Conservation (phyloP, 306 rosid species). For the Lotus japonicus region DNA sequence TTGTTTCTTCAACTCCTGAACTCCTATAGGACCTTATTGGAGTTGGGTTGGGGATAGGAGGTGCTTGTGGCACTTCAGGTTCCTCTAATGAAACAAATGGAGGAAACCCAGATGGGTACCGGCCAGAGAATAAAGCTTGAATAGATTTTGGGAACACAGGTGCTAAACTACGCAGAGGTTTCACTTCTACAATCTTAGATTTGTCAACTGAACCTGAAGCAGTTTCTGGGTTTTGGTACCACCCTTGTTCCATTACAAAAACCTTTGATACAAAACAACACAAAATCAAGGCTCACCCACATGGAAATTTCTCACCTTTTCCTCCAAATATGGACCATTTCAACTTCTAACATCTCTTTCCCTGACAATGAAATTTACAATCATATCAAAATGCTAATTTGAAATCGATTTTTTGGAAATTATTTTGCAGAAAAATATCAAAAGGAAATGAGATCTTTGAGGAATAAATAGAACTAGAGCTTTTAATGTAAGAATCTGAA, state of each 20-base stretch:
- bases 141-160: constrained; percentile 44
- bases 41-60: constrained; percentile 31
- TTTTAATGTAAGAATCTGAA: too few species aligned
- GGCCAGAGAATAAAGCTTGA: constrained; percentile 17
- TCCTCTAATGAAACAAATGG: constrained; percentile 37
- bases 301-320: not conserved
- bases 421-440: too few species aligned
- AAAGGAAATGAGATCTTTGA: too few species aligned
- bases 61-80: constrained; percentile 13
- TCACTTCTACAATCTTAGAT: constrained; percentile 42
- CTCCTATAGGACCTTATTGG: constrained; percentile 40
- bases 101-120: constrained; percentile 36
- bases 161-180: constrained; percentile 49
- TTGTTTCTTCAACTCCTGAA: constrained; percentile 8
- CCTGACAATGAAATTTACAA: not conserved
- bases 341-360: not conserved
- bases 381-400: not conserved
- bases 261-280: not conserved
- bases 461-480: too few species aligned
- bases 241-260: constrained; percentile 43
- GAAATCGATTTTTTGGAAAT: too few species aligned
- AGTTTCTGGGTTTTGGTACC: constrained; percentile 16
- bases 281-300: not conserved
- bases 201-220: constrained; percentile 38
- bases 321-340: not conserved